phyloP scores from a whole-genome alignment of 1,139 yeast species.

The Blastobotrys apis region DNA sequence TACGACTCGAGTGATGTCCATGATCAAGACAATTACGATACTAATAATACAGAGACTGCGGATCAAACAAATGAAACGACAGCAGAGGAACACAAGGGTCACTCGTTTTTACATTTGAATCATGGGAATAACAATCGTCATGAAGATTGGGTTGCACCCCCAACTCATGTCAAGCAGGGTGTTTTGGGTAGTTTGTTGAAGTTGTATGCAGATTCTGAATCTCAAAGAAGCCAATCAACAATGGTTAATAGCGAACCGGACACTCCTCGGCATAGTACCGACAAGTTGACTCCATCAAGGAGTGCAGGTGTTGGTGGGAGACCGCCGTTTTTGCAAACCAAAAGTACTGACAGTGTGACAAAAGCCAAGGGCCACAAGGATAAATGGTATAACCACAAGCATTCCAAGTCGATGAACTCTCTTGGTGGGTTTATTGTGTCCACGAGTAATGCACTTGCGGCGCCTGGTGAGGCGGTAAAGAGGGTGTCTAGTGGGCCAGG shows the following conservation, averaged over 20 bases:
- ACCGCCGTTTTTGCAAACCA: conserved; percentile 8
- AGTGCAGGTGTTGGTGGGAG: not conserved
- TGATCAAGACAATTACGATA: not conserved
- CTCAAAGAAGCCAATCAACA: conserved; percentile 10
- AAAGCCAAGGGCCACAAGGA: conserved; percentile 16
- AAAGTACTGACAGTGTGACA: conserved; percentile 2
- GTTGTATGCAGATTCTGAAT: conserved; percentile 49
- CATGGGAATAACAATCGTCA: no score
- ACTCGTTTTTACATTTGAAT: no score
- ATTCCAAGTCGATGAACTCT: conserved; percentile 21
- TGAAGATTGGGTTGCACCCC: conserved; percentile 62
- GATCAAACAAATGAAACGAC: not conserved
- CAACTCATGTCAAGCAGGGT: conserved; percentile 73
- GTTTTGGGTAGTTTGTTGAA: conserved; percentile 72
- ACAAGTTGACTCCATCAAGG: conserved; percentile 1
- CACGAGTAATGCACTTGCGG: conserved; percentile 25
- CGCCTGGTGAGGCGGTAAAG: conserved; percentile 25
- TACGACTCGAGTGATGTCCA: not conserved
- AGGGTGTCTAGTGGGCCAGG: conserved; percentile 8
- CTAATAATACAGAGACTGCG: not conserved
- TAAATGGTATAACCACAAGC: conserved; percentile 29
- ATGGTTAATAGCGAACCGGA: conserved; percentile 3
- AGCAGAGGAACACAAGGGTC: conserved; percentile 5
- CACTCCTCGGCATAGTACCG: conserved; percentile 6
- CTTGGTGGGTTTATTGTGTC: conserved; percentile 24